Evolutionary conservation across 2,329 filamentous ascomycete species (phyloP).

Genomic region (Diplocarpon mali): DNA sequence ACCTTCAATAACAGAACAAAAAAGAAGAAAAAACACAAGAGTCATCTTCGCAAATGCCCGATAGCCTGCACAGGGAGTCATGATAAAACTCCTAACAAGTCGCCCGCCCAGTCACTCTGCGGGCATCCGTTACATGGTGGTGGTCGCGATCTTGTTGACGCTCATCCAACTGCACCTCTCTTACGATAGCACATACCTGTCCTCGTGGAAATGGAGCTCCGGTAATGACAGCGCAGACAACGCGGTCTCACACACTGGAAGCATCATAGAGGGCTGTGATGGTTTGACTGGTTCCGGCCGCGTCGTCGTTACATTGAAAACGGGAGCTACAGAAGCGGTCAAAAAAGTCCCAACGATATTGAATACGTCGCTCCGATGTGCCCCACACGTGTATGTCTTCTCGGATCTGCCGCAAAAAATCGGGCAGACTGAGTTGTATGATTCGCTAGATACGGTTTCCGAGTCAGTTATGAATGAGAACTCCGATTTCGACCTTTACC

Average conservation of each 20-base stretch:
- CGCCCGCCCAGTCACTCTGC: conserved; percentile 2
- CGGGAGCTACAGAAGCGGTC: conserved; percentile 44
- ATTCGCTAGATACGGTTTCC: conserved; percentile 34
- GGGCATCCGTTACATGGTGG: background rate
- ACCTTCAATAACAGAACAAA: too few relatives aligned
- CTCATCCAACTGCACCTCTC: conserved; percentile 1
- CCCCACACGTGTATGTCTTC: conserved; percentile 42
- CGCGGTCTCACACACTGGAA: background rate
- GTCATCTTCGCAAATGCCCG: too few relatives aligned
- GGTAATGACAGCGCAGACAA: background rate
- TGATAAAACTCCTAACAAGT: background rate
- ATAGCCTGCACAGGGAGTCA: background rate
- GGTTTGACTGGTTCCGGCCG: conserved; percentile 1
- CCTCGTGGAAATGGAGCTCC: conserved; percentile 1
- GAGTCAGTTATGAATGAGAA: conserved; percentile 31
- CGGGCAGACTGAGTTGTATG: conserved; percentile 33
- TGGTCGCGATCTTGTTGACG: background rate
- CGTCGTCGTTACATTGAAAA: conserved; percentile 38
- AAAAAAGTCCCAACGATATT: conserved; percentile 41
- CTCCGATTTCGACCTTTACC: conserved; percentile 38
- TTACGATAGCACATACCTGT: background rate
- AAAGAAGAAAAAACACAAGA: too few relatives aligned
- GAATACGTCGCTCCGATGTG: conserved; percentile 39
- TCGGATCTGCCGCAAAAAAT: conserved; percentile 43
- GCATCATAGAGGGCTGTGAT: background rate